phyloP scores from a whole-genome alignment of 139 green algal species.

The Auxenochlorella pyrenoidosa region DNA sequence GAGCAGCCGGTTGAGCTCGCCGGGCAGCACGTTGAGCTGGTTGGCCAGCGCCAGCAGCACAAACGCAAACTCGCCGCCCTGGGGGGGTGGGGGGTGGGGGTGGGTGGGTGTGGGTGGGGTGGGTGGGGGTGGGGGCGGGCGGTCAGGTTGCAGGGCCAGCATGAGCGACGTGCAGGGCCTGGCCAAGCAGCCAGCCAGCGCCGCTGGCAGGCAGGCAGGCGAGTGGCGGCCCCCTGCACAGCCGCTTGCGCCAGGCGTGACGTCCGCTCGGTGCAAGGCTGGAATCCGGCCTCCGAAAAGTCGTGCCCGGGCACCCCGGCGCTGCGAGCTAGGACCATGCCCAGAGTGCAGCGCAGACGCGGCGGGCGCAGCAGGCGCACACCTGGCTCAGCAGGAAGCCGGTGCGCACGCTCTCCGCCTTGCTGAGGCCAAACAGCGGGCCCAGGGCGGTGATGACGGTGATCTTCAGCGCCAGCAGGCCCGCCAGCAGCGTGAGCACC shows the following conservation, averaged over 20 bases:
- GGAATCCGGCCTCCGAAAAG: too few species aligned
- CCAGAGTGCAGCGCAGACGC: neutral
- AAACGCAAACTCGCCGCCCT: slow-evolving; percentile 99
- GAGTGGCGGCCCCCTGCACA: too few species aligned
- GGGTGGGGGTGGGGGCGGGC: neutral
- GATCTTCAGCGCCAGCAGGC: slow-evolving; percentile 90
- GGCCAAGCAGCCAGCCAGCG: neutral
- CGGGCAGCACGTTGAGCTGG: slow-evolving; percentile 81
- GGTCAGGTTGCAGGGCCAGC: too few species aligned
- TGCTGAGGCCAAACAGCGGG: slow-evolving; percentile 80
- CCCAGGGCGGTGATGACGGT: slow-evolving; percentile 80
- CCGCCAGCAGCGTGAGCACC: slow-evolving; percentile 73
- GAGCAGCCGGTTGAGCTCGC: slow-evolving; percentile 90
- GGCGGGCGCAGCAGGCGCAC: neutral
- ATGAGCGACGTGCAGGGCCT: neutral
- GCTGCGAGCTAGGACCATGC: too few species aligned
- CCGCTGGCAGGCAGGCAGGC: too few species aligned
- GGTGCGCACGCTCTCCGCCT: slow-evolving; percentile 80
- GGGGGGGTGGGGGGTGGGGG: slow-evolving; percentile 7
- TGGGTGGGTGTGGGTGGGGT: neutral
- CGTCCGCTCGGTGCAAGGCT: too few species aligned
- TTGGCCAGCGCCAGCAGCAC: slow-evolving; percentile 92
- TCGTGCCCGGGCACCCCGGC: too few species aligned
- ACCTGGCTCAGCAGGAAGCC: slow-evolving; percentile 83
- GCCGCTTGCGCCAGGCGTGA: too few species aligned